Percentiles rank a stretch among this genome's conserved stretches.
These are phyloP conservation scores for Collybia sordida DNA, from an alignment of 768 basidiomycete species.

Conservation along the genomic window DNA sequence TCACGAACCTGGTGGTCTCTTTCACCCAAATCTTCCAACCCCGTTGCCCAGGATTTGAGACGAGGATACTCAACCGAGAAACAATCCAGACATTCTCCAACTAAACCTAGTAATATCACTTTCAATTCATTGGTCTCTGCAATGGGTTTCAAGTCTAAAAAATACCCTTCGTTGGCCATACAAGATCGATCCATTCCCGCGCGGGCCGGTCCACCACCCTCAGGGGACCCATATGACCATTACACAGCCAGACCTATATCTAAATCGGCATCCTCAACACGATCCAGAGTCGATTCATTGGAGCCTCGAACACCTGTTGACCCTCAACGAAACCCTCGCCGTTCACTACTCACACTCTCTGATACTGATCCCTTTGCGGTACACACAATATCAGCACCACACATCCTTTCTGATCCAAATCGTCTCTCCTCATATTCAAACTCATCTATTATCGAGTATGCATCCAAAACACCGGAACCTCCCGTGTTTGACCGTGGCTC, in stretches of 20 bases:
- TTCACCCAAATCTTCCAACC: constrained; percentile 24
- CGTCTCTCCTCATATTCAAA: constrained; percentile 56
- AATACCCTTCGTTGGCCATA: constrained; percentile 50
- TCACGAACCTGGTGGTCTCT: constrained; percentile 48
- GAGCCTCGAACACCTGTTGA: constrained; percentile 58
- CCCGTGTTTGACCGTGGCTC: constrained; percentile 45
- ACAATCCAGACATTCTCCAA: constrained; percentile 17
- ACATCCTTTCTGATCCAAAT: constrained; percentile 41
- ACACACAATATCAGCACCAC: constrained; percentile 39
- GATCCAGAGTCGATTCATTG: constrained; percentile 52
- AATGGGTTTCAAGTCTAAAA: constrained; percentile 66
- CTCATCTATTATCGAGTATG: constrained; percentile 44
- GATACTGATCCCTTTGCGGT: constrained; percentile 68
- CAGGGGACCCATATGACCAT: constrained; percentile 16
- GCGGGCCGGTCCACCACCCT: constrained; percentile 19
- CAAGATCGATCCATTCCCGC: constrained; percentile 37
- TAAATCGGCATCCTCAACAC: constrained; percentile 58
- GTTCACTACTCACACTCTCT: constrained; percentile 61
- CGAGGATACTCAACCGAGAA: constrained; percentile 29
- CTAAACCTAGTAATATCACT: constrained; percentile 30
- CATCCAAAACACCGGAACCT: constrained; percentile 37
- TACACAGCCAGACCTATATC: constrained; percentile 43
- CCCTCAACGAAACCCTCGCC: constrained; percentile 34
- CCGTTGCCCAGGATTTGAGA: constrained; percentile 24
- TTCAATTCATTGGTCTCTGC: constrained; percentile 59